Evolutionary conservation across 305 asterid species (phyloP), one percentile per base, ranked within the genome.

Genomic region (Fraxinus angustifolia): DNA sequence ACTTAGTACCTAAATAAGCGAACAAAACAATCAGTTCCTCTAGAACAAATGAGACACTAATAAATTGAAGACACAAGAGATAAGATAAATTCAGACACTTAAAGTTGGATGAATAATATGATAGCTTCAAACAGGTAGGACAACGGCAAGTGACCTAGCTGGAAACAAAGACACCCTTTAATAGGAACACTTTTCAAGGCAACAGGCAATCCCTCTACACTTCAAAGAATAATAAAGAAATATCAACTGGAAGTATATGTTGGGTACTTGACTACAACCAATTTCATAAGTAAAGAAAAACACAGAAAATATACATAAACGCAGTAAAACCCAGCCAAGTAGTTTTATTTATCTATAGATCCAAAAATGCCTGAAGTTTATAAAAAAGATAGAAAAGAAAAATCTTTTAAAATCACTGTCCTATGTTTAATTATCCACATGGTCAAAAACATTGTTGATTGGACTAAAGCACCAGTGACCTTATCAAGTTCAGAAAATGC

Each of bases 1-100:
- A 96, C 90, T 93, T 96, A 85, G 98, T 93, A 89, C 99, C 99
- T 96, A 85, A 48, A 87, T 31, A 82, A 85, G 84, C 76, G 76
- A 76, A 82, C 33, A 36, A 30, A 78, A 77, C 78, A 73, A 75
- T 82, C 83, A 90, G 60, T 33, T 71, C 76, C 38, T 71, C 34
- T 73, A 19, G 73, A 78, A 77, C 82, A 87, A 78, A 78, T 77
- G 21, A 42, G 40, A 71, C 73, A 72, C 56, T 45, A 45, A 50
- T 80, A 50, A 81, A 81, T 19, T 70, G 36, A 45, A 74, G 53
- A 67, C 78, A 72, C 48, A 3, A 45, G 56, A 45, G 56, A 45
- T 45, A 12, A 45, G 21, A 50, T 80, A 40, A 81, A 81, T n/a
- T 70, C 50, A 74, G 56, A 68, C 81, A 72, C 56, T 75, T 75